phyloP scores from a whole-genome alignment of 2,329 filamentous ascomycete genomes.

The Coleophoma crateriformis region DNA sequence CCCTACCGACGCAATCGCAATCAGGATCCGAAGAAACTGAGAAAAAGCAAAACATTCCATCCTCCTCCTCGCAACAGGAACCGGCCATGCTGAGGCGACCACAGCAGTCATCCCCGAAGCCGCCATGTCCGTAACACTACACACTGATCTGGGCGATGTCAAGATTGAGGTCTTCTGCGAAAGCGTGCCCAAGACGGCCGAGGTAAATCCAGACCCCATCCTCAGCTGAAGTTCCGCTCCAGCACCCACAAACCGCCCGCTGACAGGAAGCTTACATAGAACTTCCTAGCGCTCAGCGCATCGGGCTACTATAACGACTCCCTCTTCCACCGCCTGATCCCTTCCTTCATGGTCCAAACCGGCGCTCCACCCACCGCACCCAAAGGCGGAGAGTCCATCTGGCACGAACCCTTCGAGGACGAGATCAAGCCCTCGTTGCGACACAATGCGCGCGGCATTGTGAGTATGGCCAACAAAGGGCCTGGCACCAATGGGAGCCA shows the following conservation, averaged over 20 bases:
- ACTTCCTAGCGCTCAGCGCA: constrained; percentile 83
- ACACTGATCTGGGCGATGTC: constrained; percentile 83
- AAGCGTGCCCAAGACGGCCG: constrained; percentile 84
- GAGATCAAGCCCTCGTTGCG: constrained; percentile 68
- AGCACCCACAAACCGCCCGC: too few species aligned
- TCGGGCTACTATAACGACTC: constrained; percentile 71
- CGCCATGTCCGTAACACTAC: constrained; percentile 65
- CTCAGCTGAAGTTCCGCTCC: too few species aligned
- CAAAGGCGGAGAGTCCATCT: constrained; percentile 69
- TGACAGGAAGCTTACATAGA: constrained; percentile 38
- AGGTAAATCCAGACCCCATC: constrained; percentile 41
- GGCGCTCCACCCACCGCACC: constrained; percentile 59
- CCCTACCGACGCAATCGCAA: not conserved
- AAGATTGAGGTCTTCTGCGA: constrained; percentile 98
- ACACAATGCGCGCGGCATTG: constrained; percentile 63
- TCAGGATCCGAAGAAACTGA: not conserved
- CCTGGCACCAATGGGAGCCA: constrained; percentile 70
- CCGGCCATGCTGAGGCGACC: constrained; percentile 7
- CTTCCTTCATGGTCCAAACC: constrained; percentile 75
- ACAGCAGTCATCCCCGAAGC: not conserved
- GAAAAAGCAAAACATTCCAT: not conserved
- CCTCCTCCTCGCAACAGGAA: not conserved
- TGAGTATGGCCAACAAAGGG: constrained; percentile 77
- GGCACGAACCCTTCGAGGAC: constrained; percentile 69
- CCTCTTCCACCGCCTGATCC: constrained; percentile 75